These are phyloP conservation scores for Closterium sp. DNA, from an alignment of 139 green algal species.

Conservation along the genomic window DNA sequence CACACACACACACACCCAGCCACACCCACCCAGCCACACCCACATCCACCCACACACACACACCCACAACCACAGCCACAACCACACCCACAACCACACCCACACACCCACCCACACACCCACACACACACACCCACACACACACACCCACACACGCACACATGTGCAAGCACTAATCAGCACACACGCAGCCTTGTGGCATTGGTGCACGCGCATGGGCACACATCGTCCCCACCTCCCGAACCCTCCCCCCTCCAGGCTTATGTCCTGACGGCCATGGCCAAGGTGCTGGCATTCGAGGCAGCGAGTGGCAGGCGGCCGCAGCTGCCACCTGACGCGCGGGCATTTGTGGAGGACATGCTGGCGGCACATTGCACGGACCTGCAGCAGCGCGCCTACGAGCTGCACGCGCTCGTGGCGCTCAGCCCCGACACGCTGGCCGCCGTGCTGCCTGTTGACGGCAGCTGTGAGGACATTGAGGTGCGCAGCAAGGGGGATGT, in stretches of 20 bases:
- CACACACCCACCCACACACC: too few relatives aligned
- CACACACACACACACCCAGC: too few relatives aligned
- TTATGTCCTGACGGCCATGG: constrained; percentile 39
- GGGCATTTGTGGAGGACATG: constrained; percentile 43
- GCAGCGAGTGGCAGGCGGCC: neutral
- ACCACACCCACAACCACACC: too few relatives aligned
- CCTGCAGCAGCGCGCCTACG: constrained; percentile 84
- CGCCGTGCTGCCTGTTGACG: constrained; percentile 67
- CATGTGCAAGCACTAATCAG: neutral
- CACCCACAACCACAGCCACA: too few relatives aligned
- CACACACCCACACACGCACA: neutral
- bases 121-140: too few relatives aligned
- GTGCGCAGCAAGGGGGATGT: constrained; percentile 23
- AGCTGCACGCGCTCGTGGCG: constrained; percentile 74
- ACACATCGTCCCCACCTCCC: neutral
- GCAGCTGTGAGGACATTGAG: constrained; percentile 71
- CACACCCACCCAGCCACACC: too few relatives aligned
- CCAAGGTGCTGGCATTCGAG: constrained; percentile 40
- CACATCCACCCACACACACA: too few relatives aligned
- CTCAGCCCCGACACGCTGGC: constrained; percentile 38
- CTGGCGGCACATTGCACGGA: constrained; percentile 54
- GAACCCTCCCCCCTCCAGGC: constrained; percentile 12
- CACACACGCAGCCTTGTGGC: too few relatives aligned
- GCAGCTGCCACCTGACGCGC: neutral
- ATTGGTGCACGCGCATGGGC: neutral